Percentiles rank a stretch among this genome's conserved stretches.
Conservation (phyloP, 2,329 filamentous ascomycete genomes). For the Dactylellina cionopaga region DNA sequence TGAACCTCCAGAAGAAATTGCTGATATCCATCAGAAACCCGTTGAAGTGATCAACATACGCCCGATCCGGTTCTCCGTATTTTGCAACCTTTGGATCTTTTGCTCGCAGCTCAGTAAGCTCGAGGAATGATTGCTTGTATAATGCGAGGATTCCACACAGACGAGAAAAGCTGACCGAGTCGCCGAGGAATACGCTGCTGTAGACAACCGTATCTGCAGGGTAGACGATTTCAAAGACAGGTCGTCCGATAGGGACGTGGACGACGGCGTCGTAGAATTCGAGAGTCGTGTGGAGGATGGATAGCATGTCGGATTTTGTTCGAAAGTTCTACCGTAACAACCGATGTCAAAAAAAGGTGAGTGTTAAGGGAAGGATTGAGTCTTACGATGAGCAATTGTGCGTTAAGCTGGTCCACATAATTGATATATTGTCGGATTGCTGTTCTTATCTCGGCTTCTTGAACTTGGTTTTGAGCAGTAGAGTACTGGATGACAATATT, state of each 20-base stretch:
- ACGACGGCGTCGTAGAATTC: constrained; percentile 76
- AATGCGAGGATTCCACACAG: constrained; percentile 74
- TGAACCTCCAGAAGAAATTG: constrained; percentile 82
- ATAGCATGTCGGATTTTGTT: constrained; percentile 34
- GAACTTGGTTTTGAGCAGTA: constrained; percentile 30
- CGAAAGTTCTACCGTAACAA: constrained; percentile 5
- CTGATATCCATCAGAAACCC: constrained; percentile 87
- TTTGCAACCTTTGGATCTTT: constrained; percentile 52
- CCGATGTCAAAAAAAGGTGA: background rate
- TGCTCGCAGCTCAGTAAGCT: constrained; percentile 27
- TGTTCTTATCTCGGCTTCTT: constrained; percentile 40
- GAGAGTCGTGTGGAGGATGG: constrained; percentile 66
- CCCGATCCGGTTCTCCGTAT: constrained; percentile 65
- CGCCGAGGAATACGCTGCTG: constrained; percentile 73
- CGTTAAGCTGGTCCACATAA: constrained; percentile 53
- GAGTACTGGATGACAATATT: constrained; percentile 55
- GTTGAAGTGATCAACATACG: constrained; percentile 77
- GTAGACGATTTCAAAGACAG: constrained; percentile 70
- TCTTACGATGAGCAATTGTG: constrained; percentile 20
- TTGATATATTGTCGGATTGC: constrained; percentile 52
- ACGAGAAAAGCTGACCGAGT: constrained; percentile 72
- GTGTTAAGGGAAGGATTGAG: background rate
- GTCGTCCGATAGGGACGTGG: constrained; percentile 60
- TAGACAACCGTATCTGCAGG: constrained; percentile 76
- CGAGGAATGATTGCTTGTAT: constrained; percentile 48